phyloP scores from a whole-genome alignment of 2,329 filamentous ascomycete genomes.

The Exserohilum rostratum region DNA sequence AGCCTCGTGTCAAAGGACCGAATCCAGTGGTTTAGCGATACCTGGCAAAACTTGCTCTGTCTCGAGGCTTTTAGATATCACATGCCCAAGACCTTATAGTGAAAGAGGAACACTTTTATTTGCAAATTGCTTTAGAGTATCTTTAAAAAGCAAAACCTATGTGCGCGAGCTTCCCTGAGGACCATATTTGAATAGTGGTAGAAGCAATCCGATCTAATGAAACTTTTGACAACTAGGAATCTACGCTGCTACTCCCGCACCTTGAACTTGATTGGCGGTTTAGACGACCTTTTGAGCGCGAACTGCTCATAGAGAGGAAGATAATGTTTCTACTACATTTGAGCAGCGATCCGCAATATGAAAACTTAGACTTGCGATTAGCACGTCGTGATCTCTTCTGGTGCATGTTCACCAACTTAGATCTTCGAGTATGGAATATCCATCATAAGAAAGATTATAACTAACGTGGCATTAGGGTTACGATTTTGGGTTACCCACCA shows the following conservation, averaged over 20 bases:
- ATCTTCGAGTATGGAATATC: too few species aligned
- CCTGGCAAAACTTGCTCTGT: conserved; percentile 8
- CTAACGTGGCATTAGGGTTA: too few species aligned
- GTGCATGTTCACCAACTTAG: background rate
- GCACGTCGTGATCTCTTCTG: background rate
- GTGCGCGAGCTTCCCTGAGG: conserved; percentile 5
- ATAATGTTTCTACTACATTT: background rate
- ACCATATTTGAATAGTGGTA: conserved; percentile 11
- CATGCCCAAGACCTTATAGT: background rate
- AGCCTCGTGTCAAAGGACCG: conserved; percentile 13
- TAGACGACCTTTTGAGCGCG: background rate
- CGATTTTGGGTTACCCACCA: too few species aligned
- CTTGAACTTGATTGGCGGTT: background rate
- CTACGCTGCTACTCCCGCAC: background rate
- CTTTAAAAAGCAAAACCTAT: background rate
- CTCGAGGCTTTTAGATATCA: background rate
- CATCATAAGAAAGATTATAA: too few species aligned
- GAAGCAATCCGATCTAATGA: background rate
- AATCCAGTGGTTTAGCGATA: conserved; percentile 16
- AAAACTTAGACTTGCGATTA: background rate
- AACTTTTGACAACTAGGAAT: background rate
- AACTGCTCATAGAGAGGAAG: background rate
- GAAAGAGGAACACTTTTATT: conserved; percentile 10
- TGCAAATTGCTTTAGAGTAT: background rate
- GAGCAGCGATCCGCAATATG: background rate